phyloP scores from a whole-genome alignment of 805 yeast species.

The Sungouiella blattae region DNA sequence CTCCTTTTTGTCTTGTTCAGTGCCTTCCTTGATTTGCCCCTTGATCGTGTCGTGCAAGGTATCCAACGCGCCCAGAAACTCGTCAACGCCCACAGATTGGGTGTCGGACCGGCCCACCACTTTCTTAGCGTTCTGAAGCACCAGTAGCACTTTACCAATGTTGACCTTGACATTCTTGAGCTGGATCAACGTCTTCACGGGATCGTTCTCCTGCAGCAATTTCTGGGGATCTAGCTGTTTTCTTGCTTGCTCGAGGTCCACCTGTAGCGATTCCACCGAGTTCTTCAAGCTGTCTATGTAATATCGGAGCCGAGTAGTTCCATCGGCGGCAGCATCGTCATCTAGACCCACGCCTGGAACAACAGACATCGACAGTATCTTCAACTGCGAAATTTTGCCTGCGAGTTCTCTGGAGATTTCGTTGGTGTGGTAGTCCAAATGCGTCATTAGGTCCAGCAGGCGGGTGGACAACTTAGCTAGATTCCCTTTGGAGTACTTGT shows the following conservation, averaged over 20 bases:
- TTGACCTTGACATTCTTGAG: conserved; percentile 45
- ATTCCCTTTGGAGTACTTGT: conserved; percentile 28
- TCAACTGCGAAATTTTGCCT: conserved; percentile 44
- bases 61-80: conserved; percentile 32
- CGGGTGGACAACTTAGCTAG: conserved; percentile 43
- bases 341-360: conserved; percentile 33
- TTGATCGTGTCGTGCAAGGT: conserved; percentile 44
- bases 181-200: conserved; percentile 37
- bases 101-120: conserved; percentile 8
- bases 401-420: conserved; percentile 55
- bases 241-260: conserved; percentile 9
- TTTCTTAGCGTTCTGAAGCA: conserved; percentile 32
- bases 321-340: conserved; percentile 15
- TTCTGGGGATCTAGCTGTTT: conserved; percentile 1
- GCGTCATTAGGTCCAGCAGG: conserved; percentile 51
- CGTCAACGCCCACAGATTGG: conserved; percentile 11
- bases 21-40: conserved; percentile 30
- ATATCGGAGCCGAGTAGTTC: conserved; percentile 61
- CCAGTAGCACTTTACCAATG: conserved; percentile 42
- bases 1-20: conserved; percentile 23
- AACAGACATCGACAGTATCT: conserved; percentile 48
- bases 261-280: conserved; percentile 54
- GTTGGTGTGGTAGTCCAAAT: conserved; percentile 60
- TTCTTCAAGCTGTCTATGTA: conserved; percentile 59
- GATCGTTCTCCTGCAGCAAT: conserved; percentile 6